Percentiles rank a stretch among this genome's conserved stretches.
Evolutionary conservation across 2,329 filamentous ascomycete species (phyloP).

Genomic region (Amylocarpus encephaloides): DNA sequence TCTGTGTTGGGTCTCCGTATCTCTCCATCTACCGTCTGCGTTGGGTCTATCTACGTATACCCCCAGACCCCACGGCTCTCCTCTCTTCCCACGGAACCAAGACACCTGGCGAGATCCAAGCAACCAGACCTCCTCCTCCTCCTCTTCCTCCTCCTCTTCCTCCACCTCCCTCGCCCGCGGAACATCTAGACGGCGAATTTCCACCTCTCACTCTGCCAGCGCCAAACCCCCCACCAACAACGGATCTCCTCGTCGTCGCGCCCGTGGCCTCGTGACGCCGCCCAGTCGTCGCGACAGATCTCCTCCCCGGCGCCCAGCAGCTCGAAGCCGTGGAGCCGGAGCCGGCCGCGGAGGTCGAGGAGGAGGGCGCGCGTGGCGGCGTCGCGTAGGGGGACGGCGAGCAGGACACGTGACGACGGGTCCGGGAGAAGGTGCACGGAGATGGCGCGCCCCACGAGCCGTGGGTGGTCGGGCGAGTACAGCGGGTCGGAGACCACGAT

Average conservation of each 20-base stretch:
- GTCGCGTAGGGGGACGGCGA: conserved; percentile 77
- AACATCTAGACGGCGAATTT: too few species aligned
- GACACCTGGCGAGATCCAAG: too few species aligned
- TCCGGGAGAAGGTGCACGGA: conserved; percentile 55
- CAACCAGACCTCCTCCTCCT: too few species aligned
- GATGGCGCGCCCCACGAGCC: conserved; percentile 58
- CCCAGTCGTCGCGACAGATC: conserved; percentile 68
- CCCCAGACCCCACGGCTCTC: too few species aligned
- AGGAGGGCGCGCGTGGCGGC: conserved; percentile 58
- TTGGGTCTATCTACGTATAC: too few species aligned
- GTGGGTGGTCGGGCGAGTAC: conserved; percentile 79
- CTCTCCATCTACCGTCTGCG: too few species aligned
- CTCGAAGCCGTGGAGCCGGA: conserved; percentile 48
- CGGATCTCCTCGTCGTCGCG: conserved; percentile 36
- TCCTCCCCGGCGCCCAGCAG: conserved; percentile 57
- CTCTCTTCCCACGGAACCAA: too few species aligned
- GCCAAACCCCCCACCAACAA: conserved; percentile 10
- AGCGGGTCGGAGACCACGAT: conserved; percentile 79
- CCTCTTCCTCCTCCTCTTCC: too few species aligned
- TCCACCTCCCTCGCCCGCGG: too few species aligned
- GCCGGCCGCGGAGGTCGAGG: conserved; percentile 52
- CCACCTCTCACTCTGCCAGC: not conserved
- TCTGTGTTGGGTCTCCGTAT: too few species aligned
- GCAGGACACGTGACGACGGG: conserved; percentile 56
- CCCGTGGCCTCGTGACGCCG: conserved; percentile 49